These are phyloP conservation scores for Aureobasidium melanogenum DNA, from an alignment of 2,329 filamentous ascomycete species.

Conservation along the genomic window DNA sequence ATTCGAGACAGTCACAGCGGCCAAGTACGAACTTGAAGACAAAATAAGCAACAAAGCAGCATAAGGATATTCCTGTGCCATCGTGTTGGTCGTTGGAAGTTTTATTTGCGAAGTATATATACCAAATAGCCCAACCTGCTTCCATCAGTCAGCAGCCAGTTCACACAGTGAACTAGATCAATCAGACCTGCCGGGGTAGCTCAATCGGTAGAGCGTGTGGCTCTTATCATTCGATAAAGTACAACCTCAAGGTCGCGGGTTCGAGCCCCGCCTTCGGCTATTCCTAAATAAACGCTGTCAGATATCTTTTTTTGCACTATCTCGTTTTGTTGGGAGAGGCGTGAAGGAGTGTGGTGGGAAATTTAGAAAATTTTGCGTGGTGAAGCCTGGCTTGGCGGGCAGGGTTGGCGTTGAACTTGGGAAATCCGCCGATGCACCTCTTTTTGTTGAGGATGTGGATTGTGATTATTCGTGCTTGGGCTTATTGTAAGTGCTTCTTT, in stretches of 20 bases:
- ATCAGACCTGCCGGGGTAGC: constrained; percentile 32
- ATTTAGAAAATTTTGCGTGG: not conserved
- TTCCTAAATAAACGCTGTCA: constrained; percentile 1
- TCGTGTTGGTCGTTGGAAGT: too few relatives aligned
- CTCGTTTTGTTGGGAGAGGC: not conserved
- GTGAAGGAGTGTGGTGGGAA: not conserved
- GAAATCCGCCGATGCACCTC: not conserved
- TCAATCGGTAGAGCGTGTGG: constrained; percentile 41
- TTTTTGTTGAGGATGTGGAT: too few relatives aligned
- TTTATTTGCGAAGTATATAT: too few relatives aligned
- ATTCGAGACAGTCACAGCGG: too few relatives aligned
- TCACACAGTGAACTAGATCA: not conserved
- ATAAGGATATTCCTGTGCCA: too few relatives aligned
- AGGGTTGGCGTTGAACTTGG: not conserved
- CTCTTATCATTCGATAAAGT: constrained; percentile 27
- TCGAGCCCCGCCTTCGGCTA: constrained; percentile 11
- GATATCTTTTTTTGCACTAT: not conserved
- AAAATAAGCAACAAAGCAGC: too few relatives aligned
- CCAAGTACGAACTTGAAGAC: too few relatives aligned
- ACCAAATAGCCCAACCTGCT: too few relatives aligned
- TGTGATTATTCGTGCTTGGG: not conserved
- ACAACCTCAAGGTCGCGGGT: constrained; percentile 10
- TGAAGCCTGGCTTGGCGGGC: not conserved
- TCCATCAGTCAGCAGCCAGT: not conserved
- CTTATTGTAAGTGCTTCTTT: not conserved